phyloP scores from a whole-genome alignment of 176 grass and related monocot species.

The Cenchrus americanus region DNA sequence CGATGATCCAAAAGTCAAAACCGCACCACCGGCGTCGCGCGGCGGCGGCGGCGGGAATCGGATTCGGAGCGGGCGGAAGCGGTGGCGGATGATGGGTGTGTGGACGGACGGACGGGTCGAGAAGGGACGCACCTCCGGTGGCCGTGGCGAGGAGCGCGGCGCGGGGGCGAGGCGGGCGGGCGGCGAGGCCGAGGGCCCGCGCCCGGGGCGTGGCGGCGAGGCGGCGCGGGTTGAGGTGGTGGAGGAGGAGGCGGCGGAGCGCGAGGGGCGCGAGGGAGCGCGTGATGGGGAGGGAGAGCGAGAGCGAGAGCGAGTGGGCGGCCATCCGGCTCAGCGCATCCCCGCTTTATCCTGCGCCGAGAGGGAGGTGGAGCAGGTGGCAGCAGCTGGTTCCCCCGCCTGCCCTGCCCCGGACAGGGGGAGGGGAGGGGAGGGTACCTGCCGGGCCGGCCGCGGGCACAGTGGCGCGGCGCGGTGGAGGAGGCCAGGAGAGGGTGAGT shows the following conservation, averaged over 20 bases:
- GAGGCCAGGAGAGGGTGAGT: neutral
- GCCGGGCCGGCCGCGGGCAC: neutral
- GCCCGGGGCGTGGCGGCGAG: neutral
- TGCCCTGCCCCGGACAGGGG: neutral
- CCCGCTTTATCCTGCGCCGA: conserved; percentile 19
- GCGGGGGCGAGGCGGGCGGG: neutral
- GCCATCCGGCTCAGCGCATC: conserved; percentile 40
- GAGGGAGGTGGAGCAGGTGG: neutral
- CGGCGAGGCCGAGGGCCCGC: neutral
- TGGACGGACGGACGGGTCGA: neutral
- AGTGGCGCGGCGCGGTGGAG: neutral
- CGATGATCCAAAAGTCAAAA: no score
- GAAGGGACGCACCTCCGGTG: conserved; percentile 29
- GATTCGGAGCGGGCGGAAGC: neutral
- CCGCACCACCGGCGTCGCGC: no score
- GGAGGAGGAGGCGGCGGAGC: conserved; percentile 1
- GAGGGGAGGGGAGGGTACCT: neutral
- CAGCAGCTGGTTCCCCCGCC: neutral
- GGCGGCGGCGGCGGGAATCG: neutral
- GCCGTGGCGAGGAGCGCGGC: neutral
- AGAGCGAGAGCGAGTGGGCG: neutral
- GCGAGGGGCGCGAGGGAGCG: conserved; percentile 31
- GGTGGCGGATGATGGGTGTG: no score
- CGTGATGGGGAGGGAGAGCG: neutral
- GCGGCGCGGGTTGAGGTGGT: neutral